These are phyloP conservation scores for Melastoma candidum DNA, from an alignment of 441 rosid species.

Conservation along the genomic window DNA sequence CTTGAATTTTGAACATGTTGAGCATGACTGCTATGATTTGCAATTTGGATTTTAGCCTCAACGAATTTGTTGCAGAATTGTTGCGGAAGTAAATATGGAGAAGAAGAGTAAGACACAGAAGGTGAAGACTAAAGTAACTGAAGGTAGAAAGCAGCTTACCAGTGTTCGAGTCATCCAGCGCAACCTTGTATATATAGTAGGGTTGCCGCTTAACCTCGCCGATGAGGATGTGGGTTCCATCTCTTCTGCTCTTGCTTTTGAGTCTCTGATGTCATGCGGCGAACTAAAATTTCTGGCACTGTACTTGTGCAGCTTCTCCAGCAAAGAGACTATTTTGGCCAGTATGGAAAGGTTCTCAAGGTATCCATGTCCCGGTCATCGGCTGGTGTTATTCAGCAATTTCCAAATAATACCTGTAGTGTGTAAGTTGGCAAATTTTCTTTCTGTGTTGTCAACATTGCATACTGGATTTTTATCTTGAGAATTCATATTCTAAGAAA, in stretches of 20 bases:
- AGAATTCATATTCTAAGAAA: no score
- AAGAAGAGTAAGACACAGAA: conserved; percentile 29
- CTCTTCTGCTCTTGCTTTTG: not conserved
- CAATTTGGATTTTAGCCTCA: no score
- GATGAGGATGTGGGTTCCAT: conserved; percentile 29
- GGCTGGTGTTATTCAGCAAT: conserved; percentile 18
- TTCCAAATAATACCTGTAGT: conserved; percentile 25
- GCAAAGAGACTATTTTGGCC: conserved; percentile 13
- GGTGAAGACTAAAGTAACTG: conserved; percentile 28
- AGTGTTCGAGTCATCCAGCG: conserved; percentile 41
- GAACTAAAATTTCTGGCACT: not conserved
- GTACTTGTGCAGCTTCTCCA: conserved; percentile 15
- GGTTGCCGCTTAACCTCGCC: conserved; percentile 31
- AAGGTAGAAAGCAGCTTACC: conserved; percentile 39
- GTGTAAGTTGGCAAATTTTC: conserved; percentile 42
- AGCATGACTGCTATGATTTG: no score
- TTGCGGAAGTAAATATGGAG: conserved; percentile 32
- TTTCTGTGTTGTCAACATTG: not conserved
- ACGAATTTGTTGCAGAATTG: conserved; percentile 16
- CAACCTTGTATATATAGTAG: conserved; percentile 42
- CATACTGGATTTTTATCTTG: no score
- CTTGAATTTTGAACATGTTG: no score
- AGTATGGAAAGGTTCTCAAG: conserved; percentile 19
- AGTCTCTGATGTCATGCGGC: not conserved
- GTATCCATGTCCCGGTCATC: conserved; percentile 17